phyloP scores from a whole-genome alignment of 768 basidiomycete genomes.

The Porphyrellus cyaneotinctus region DNA sequence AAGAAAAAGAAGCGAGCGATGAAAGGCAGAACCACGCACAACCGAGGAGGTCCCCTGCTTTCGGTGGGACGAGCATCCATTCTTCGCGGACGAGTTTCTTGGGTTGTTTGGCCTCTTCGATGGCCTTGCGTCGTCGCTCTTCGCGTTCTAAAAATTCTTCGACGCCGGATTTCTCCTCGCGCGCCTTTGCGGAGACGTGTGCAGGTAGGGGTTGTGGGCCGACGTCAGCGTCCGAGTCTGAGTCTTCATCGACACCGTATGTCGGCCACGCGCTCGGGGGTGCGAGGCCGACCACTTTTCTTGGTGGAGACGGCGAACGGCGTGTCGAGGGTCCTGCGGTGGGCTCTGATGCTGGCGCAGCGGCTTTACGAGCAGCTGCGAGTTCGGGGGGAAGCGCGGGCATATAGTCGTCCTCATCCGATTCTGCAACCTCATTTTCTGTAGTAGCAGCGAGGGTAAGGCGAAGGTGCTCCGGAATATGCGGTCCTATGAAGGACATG shows the following conservation, averaged over 20 bases:
- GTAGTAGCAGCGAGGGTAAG: constrained; percentile 10
- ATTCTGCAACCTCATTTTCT: constrained; percentile 27
- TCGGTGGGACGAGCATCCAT: constrained; percentile 97
- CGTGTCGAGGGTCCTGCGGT: constrained; percentile 23
- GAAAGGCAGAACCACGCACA: constrained; percentile 46
- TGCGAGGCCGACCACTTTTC: constrained; percentile 50
- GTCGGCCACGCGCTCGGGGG: constrained; percentile 40
- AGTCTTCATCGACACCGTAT: constrained; percentile 26
- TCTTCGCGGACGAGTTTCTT: constrained; percentile 83
- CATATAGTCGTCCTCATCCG: constrained; percentile 61
- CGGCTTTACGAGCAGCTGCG: constrained; percentile 38
- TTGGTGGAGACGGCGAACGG: constrained; percentile 16
- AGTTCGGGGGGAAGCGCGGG: constrained; percentile 77
- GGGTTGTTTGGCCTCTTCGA: constrained; percentile 77
- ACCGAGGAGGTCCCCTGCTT: constrained; percentile 69
- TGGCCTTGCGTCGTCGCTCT: constrained; percentile 64
- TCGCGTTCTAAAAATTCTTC: constrained; percentile 83
- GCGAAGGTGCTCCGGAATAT: constrained; percentile 49
- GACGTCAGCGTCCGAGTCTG: constrained; percentile 73
- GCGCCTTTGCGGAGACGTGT: constrained; percentile 26
- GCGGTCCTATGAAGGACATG: constrained; percentile 51
- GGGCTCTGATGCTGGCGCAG: constrained; percentile 24
- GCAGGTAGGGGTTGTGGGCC: constrained; percentile 77
- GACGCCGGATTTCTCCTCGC: constrained; percentile 61
- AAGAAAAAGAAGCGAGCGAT: no score